A percentile compares a stretch with the other conserved stretches of the same genome.
Evolutionary conservation across 306 rosid species (phyloP).

Genomic region (Gynostemma pentaphyllum): DNA sequence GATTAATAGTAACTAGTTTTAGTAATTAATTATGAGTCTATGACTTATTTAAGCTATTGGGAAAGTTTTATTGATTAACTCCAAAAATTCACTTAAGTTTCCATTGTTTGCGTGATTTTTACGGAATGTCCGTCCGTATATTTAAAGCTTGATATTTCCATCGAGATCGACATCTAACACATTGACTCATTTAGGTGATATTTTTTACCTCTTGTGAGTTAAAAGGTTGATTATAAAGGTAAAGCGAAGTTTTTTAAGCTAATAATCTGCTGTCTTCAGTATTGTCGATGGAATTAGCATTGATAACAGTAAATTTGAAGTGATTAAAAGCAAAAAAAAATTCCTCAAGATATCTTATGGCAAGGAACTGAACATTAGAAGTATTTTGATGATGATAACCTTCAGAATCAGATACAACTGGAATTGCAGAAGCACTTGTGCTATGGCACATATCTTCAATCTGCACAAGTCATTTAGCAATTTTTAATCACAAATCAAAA

Average conservation of each 20-base stretch:
- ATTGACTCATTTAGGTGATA: background rate
- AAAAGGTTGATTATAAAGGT: background rate
- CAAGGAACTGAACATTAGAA: slow-evolving; percentile 6
- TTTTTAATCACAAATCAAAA: background rate
- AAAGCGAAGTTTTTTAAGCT: background rate
- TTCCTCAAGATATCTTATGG: background rate
- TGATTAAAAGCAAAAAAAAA: background rate
- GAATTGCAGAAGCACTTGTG: slow-evolving; percentile 72
- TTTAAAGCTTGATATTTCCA: too few species aligned
- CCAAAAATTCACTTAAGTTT: too few species aligned
- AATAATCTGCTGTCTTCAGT: background rate
- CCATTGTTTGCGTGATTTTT: too few species aligned
- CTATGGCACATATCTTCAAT: slow-evolving; percentile 77
- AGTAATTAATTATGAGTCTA: too few species aligned
- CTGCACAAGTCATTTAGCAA: slow-evolving; percentile 33
- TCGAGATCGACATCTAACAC: too few species aligned
- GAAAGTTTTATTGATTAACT: too few species aligned
- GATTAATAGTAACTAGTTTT: too few species aligned
- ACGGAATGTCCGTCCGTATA: too few species aligned
- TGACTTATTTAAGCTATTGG: too few species aligned
- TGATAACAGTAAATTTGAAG: background rate
- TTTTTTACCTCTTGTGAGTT: background rate
- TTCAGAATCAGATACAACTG: slow-evolving; percentile 87
- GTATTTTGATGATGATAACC: slow-evolving; percentile 31
- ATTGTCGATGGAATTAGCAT: background rate